Evolutionary conservation across 345 rosid species (phyloP).

Genomic region (Geranium brycei): DNA sequence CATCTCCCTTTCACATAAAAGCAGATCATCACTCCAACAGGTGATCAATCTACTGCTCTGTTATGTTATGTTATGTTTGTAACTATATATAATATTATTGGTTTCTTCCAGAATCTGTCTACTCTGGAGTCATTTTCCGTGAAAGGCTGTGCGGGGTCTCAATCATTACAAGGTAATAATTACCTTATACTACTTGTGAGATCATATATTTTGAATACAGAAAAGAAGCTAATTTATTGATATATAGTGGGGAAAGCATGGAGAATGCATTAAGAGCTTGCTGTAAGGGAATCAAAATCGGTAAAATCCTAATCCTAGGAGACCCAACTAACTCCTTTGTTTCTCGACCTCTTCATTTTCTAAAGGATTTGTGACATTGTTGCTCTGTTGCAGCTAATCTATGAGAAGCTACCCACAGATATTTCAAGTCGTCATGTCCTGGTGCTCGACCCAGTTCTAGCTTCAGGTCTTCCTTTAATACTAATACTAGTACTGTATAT

Average conservation of each 20-base stretch:
- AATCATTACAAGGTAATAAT: conserved; percentile 64
- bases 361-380: not conserved
- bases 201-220: too few relatives aligned
- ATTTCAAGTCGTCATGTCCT: conserved; percentile 74
- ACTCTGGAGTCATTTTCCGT: conserved; percentile 74
- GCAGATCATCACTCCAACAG: conserved; percentile 83
- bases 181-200: not conserved
- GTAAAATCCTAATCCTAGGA: conserved; percentile 77
- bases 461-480: conserved; percentile 46
- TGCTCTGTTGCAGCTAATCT: conserved; percentile 49
- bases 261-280: conserved; percentile 91
- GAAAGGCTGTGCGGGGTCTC: conserved; percentile 77
- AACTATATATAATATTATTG: not conserved
- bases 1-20: conserved; percentile 90
- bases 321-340: conserved; percentile 13
- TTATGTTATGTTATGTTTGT: not conserved
- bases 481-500: too few relatives aligned
- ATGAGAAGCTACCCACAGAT: conserved; percentile 81
- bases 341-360: not conserved
- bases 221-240: too few relatives aligned
- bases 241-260: conserved; percentile 84
- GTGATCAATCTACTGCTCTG: conserved; percentile 15
- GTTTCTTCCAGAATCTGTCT: conserved; percentile 49
- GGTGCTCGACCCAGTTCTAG: conserved; percentile 80
- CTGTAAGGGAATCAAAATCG: conserved; percentile 83